phyloP scores from a whole-genome alignment of 2,329 filamentous ascomycete genomes.

The Domatiomyces globalis region DNA sequence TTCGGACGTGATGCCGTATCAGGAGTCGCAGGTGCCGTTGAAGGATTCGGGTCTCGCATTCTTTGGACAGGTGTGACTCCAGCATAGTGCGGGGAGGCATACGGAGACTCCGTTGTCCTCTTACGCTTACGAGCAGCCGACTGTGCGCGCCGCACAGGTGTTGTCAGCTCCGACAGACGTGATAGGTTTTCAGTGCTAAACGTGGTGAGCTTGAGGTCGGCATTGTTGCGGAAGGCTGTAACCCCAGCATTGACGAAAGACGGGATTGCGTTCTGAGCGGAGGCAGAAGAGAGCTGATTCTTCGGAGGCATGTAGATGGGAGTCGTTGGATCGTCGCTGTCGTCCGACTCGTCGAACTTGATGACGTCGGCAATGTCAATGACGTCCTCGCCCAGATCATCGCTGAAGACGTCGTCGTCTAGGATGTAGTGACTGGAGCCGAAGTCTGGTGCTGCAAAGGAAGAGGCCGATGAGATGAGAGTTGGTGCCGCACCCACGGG shows the following conservation, averaged over 20 bases:
- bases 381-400: constrained; percentile 50
- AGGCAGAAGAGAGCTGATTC: constrained; percentile 7
- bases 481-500: not conserved
- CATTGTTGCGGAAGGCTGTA: constrained; percentile 57
- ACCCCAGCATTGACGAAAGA: constrained; percentile 54
- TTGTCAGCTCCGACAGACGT: constrained; percentile 17
- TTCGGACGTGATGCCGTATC: constrained; percentile 13
- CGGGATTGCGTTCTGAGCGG: constrained; percentile 12
- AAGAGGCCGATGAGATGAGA: not conserved
- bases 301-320: constrained; percentile 29
- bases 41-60: constrained; percentile 14
- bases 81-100: constrained; percentile 17
- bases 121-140: constrained; percentile 10
- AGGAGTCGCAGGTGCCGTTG: constrained; percentile 5
- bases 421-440: constrained; percentile 43
- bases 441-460: constrained; percentile 1
- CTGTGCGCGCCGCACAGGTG: constrained; percentile 11
- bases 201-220: constrained; percentile 30
- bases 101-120: constrained; percentile 14
- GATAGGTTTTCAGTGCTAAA: constrained; percentile 32
- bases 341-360: constrained; percentile 45
- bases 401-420: constrained; percentile 46
- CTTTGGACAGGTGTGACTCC: constrained; percentile 18
- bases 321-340: constrained; percentile 28
- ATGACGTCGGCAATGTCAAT: constrained; percentile 59